Conservation (phyloP, 108 stramenopile genomes). For the Poteriospumella lacustris region DNA sequence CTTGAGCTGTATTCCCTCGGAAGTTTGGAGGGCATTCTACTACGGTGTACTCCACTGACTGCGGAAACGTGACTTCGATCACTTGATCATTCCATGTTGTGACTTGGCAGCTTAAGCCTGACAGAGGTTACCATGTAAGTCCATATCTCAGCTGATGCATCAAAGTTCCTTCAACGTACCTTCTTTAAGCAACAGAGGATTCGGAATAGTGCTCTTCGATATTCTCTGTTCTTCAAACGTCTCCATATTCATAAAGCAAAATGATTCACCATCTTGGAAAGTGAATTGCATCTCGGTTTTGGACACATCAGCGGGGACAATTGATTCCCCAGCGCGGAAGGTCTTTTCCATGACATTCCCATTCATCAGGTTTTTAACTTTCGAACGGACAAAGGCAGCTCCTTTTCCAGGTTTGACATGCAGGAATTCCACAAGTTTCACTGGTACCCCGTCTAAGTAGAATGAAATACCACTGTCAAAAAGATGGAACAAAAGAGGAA, state of each 20-base stretch:
- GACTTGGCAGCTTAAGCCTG: constrained; percentile 25
- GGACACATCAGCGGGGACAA: constrained; percentile 75
- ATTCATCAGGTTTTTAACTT: constrained; percentile 84
- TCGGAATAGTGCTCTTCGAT: constrained; percentile 52
- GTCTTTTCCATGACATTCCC: constrained; percentile 87
- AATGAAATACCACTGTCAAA: too few species aligned
- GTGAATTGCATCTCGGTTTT: constrained; percentile 72
- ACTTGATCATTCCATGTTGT: constrained; percentile 71
- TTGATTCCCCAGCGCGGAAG: constrained; percentile 72
- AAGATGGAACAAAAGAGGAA: not conserved
- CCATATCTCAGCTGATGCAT: not conserved
- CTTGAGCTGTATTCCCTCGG: constrained; percentile 87
- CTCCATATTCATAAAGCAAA: constrained; percentile 81
- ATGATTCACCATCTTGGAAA: constrained; percentile 69
- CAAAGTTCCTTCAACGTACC: constrained; percentile 68
- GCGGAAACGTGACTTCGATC: constrained; percentile 75
- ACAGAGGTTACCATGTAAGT: not conserved
- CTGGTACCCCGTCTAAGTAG: constrained; percentile 77
- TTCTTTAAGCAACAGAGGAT: constrained; percentile 71
- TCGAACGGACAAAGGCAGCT: constrained; percentile 54
- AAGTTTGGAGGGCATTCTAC: constrained; percentile 78
- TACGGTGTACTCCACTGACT: constrained; percentile 61
- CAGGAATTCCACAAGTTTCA: constrained; percentile 72
- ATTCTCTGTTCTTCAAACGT: constrained; percentile 80
- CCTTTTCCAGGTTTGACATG: constrained; percentile 73